Evolutionary conservation across 805 yeast species (phyloP), one percentile per base, ranked within the genome.

Genomic region (Starmerella khaoyaiensis): DNA sequence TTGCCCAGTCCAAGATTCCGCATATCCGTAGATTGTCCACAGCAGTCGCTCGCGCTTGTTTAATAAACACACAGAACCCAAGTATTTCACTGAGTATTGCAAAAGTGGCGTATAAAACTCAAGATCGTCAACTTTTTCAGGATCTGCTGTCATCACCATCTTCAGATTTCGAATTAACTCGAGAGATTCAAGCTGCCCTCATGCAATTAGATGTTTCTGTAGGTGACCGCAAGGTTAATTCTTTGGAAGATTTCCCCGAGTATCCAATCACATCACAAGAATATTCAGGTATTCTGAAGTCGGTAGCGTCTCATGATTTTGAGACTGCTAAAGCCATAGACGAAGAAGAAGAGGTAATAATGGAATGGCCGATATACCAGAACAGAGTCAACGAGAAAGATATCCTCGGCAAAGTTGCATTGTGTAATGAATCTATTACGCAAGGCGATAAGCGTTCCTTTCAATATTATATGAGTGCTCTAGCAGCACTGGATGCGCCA

Each of bases 361-460:
- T n/a, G n/a, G n/a, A n/a, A n/a, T n/a, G n/a, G n/a, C n/a, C n/a
- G n/a, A n/a, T n/a, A n/a, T n/a, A n/a, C n/a, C n/a, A n/a, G n/a
- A 21, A 26, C 6, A 25, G 25, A n/a, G 23, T 14, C 26, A 21
- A 26, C 9, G 26, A 21, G 7, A 31, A 35, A 10, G 31, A 33
- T 9, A 14, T 36, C 16, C 37, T 40, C 25, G 33, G 23, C 5
- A 23, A 37, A 10, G 27, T 41, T 3, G 44, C 42, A 12, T 35
- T 47, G 16, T 31, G 42, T 24, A 37, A 42, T 33, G 42, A 40
- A 24, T 45, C 45, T 11, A 41, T 50, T 7, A 27, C 23, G n/a
- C 28, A 24, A 14, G 24, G 29, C 3, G 24, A 30, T 18, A 5
- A 8, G 22, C 12, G n/a, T 5, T 5, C 14, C 18, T 30, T 30